phyloP scores from a whole-genome alignment of 495 filamentous ascomycete species.

The Penicillium waksmanii region DNA sequence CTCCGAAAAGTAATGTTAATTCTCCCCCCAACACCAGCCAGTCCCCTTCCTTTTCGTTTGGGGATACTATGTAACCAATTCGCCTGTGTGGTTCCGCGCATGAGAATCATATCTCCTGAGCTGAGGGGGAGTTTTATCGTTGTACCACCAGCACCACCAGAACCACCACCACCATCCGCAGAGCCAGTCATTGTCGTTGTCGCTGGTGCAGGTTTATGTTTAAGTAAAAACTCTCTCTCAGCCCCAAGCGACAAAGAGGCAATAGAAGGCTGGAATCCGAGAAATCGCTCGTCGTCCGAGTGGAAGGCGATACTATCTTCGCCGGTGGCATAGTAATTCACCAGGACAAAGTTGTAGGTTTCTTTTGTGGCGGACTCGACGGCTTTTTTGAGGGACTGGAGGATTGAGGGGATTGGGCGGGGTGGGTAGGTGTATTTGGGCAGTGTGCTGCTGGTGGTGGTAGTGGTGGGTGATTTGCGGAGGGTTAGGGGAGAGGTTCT shows the following conservation, averaged over 20 bases:
- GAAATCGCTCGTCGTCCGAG: conserved; percentile 76
- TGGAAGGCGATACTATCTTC: conserved; percentile 74
- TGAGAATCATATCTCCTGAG: conserved; percentile 73
- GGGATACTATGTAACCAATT: conserved; percentile 78
- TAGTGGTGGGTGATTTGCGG: conserved; percentile 36
- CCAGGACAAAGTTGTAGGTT: conserved; percentile 74
- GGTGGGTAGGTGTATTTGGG: conserved; percentile 60
- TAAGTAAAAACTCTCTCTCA: conserved; percentile 69
- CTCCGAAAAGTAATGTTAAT: conserved; percentile 78
- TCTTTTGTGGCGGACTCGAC: conserved; percentile 58
- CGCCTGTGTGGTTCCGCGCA: conserved; percentile 68
- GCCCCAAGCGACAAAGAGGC: conserved; percentile 71
- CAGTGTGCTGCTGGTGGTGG: conserved; percentile 36
- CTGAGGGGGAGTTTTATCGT: conserved; percentile 61
- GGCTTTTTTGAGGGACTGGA: conserved; percentile 56
- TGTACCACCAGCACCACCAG: conserved; percentile 13
- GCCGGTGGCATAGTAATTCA: conserved; percentile 76
- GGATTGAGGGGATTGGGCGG: conserved; percentile 68
- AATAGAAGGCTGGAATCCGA: conserved; percentile 67
- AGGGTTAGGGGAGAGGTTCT: conserved; percentile 20
- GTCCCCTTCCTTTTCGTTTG: conserved; percentile 59
- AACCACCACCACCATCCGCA: background rate
- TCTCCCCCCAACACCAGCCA: conserved; percentile 56
- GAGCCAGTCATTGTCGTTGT: background rate
- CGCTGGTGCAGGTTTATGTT: conserved; percentile 58